A percentile compares a stretch with the other conserved stretches of the same genome.
phyloP scores from a whole-genome alignment of 1,139 yeast species.

The Arxiozyma telluris region DNA sequence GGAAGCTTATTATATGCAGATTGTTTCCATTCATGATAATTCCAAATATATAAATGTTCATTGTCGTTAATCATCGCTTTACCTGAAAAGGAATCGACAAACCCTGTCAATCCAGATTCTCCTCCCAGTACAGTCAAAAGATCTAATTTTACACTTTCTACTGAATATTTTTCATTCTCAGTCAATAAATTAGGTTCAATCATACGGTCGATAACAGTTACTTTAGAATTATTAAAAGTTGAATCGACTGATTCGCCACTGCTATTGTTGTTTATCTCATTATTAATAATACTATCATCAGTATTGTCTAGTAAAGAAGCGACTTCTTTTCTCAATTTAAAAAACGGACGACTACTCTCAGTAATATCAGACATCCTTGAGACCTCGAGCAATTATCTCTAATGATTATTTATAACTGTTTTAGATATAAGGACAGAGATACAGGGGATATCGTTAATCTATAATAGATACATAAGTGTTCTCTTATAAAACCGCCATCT shows the following conservation, averaged over 20 bases:
- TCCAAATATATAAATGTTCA: constrained; percentile 57
- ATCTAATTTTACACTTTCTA: constrained; percentile 17
- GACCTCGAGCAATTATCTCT: background rate
- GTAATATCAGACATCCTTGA: constrained; percentile 2
- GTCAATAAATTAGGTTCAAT: constrained; percentile 16
- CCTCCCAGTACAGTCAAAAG: constrained; percentile 3
- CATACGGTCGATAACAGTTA: background rate
- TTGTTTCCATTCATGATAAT: constrained; percentile 49
- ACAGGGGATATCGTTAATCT: no score
- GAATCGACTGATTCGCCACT: background rate
- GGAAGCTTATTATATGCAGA: constrained; percentile 46
- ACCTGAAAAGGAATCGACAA: constrained; percentile 45
- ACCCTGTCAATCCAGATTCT: constrained; percentile 31
- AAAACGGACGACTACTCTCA: constrained; percentile 1
- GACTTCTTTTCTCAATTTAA: constrained; percentile 20
- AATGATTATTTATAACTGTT: background rate
- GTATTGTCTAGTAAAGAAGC: constrained; percentile 1
- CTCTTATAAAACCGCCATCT: background rate
- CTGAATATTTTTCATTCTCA: constrained; percentile 26
- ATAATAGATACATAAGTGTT: no score
- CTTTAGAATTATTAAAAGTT: background rate
- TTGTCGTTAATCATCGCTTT: constrained; percentile 48
- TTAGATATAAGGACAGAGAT: no score
- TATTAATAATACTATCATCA: constrained; percentile 4
- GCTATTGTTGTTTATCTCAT: background rate